phyloP scores from a whole-genome alignment of 768 basidiomycete species.

The Mycena amicta region DNA sequence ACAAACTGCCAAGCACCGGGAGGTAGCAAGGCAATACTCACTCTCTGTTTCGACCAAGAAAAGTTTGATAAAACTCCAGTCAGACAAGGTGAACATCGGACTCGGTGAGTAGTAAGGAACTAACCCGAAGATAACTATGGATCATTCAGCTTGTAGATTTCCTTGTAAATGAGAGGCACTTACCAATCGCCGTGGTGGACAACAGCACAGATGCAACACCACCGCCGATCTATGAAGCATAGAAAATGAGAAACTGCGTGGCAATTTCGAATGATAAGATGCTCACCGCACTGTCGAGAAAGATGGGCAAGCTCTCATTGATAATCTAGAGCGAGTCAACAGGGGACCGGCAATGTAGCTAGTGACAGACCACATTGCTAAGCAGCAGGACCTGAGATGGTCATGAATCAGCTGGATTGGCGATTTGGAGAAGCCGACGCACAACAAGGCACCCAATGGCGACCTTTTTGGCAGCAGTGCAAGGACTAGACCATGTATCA shows the following conservation, averaged over 20 bases:
- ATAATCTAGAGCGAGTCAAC: too few species aligned
- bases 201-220: conserved; percentile 8
- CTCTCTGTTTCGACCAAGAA: neutral
- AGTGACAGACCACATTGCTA: conserved; percentile 6
- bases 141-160: neutral
- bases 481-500: conserved; percentile 41
- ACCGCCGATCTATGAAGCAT: conserved; percentile 3
- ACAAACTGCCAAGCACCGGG: neutral
- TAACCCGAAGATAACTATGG: conserved; percentile 1
- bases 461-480: conserved; percentile 59
- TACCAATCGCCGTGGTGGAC: conserved; percentile 8
- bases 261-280: neutral
- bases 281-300: conserved; percentile 12
- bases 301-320: conserved; percentile 13
- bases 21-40: neutral
- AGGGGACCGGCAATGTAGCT: too few species aligned
- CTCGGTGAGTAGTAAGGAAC: neutral
- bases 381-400: conserved; percentile 4
- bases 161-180: neutral
- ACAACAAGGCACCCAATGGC: conserved; percentile 96
- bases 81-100: neutral
- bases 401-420: neutral
- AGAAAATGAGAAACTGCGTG: neutral
- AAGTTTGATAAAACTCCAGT: neutral
- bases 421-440: conserved; percentile 18